Conservation (phyloP, 108 stramenopile species). For the Mayamaea pseudoterrestris region DNA sequence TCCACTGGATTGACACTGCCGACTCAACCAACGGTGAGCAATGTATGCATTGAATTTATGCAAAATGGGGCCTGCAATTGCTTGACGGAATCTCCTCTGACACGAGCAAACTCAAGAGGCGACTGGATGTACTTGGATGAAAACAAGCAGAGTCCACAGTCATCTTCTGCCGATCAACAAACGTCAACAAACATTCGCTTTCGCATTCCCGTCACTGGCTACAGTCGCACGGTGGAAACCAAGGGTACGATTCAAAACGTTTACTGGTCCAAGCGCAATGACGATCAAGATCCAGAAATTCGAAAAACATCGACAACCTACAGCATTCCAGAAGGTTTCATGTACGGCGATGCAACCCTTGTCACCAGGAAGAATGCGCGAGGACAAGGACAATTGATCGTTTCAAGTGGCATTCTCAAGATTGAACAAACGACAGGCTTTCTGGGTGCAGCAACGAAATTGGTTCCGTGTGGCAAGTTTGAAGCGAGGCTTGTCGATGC, state of each 20-base stretch:
- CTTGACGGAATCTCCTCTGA: conserved; percentile 26
- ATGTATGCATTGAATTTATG: conserved; percentile 27
- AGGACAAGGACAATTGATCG: no score
- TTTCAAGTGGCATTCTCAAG: conserved; percentile 39
- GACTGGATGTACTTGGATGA: conserved; percentile 65
- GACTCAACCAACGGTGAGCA: conserved; percentile 29
- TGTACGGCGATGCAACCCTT: conserved; percentile 47
- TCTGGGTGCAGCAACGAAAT: conserved; percentile 39
- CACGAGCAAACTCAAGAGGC: conserved; percentile 26
- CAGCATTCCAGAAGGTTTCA: conserved; percentile 57
- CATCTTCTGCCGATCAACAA: no score
- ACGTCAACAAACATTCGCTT: conserved; percentile 52
- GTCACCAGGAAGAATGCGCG: no score
- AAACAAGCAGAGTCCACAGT: conserved; percentile 34
- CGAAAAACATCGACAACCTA: conserved; percentile 51
- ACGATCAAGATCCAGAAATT: conserved; percentile 34
- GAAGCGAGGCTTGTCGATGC: conserved; percentile 6
- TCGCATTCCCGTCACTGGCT: conserved; percentile 50
- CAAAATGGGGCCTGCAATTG: conserved; percentile 24
- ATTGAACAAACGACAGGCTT: conserved; percentile 67
- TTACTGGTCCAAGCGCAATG: conserved; percentile 66
- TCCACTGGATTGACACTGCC: conserved; percentile 48
- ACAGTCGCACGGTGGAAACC: conserved; percentile 67
- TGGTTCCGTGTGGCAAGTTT: conserved; percentile 69
- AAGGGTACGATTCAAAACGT: conserved; percentile 68